phyloP scores from a whole-genome alignment of 441 rosid species.

The Dalechampia spathulata region DNA sequence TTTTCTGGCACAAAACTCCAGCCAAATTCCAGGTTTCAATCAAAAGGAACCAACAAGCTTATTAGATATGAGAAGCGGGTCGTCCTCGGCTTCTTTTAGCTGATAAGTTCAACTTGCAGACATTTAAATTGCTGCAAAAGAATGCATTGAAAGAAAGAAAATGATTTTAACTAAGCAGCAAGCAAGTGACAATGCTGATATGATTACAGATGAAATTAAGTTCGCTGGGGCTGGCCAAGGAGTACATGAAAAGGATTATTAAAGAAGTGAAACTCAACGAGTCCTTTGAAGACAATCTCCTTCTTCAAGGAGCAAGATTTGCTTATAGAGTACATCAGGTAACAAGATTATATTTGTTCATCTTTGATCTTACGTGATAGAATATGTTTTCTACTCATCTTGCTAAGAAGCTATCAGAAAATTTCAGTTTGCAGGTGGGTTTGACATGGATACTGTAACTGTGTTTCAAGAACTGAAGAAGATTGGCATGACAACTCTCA shows the following conservation, averaged over 20 bases:
- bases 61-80: too few species aligned
- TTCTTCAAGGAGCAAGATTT: conserved; percentile 79
- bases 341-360: background rate
- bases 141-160: too few species aligned
- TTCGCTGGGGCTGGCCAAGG: conserved; percentile 66
- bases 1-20: too few species aligned
- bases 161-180: too few species aligned
- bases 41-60: too few species aligned
- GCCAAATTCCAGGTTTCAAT: too few species aligned
- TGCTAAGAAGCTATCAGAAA: background rate
- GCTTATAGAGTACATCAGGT: conserved; percentile 98
- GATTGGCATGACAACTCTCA: conserved; percentile 18
- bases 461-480: conserved; percentile 80
- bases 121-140: too few species aligned
- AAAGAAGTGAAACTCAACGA: conserved; percentile 51
- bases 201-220: conserved; percentile 64
- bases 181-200: background rate
- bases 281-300: conserved; percentile 51
- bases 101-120: too few species aligned
- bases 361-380: too few species aligned
- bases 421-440: conserved; percentile 85
- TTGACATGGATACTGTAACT: conserved; percentile 62
- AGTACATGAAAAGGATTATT: conserved; percentile 79
- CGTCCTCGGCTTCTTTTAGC: too few species aligned
- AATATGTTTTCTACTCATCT: too few species aligned